A percentile compares a stretch with the other conserved stretches of the same genome.
phyloP scores from a whole-genome alignment of 805 yeast genomes.

The Aciculoconidium aculeatum region DNA sequence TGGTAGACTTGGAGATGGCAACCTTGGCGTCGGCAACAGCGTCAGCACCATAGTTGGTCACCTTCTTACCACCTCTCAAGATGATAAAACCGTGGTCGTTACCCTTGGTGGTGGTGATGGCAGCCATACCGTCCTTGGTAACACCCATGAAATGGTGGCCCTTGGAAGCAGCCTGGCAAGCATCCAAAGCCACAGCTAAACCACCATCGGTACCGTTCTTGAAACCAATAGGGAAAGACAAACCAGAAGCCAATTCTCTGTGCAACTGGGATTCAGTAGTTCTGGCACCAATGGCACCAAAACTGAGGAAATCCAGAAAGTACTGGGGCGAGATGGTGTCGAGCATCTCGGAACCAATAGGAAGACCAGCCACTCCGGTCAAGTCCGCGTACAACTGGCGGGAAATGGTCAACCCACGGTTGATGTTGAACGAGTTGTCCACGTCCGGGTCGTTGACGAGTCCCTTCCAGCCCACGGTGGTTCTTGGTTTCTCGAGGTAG shows the following conservation, averaged over 20 bases:
- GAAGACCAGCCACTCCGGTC: slow-evolving; percentile 66
- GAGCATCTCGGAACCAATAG: slow-evolving; percentile 96
- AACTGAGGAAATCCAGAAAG: slow-evolving; percentile 81
- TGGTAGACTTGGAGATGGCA: slow-evolving; percentile 43
- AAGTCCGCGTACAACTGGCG: slow-evolving; percentile 80
- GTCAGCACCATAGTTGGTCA: slow-evolving; percentile 84
- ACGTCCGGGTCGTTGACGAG: slow-evolving; percentile 95
- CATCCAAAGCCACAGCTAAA: slow-evolving; percentile 87
- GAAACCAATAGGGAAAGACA: slow-evolving; percentile 98
- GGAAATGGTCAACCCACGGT: slow-evolving; percentile 85
- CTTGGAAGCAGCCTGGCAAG: slow-evolving; percentile 84
- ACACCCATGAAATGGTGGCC: slow-evolving; percentile 96
- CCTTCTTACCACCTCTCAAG: slow-evolving; percentile 91
- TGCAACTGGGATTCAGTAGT: slow-evolving; percentile 98
- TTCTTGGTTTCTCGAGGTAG: slow-evolving; percentile 95
- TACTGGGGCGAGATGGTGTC: slow-evolving; percentile 97
- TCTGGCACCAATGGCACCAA: slow-evolving; percentile 99
- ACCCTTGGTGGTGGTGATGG: slow-evolving; percentile 94
- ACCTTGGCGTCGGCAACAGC: slow-evolving; percentile 72
- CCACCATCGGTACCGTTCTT: slow-evolving; percentile 98
- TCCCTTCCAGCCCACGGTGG: slow-evolving; percentile 99
- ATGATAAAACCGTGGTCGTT: slow-evolving; percentile 91
- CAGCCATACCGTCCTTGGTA: slow-evolving; percentile 95
- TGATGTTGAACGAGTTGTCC: slow-evolving; percentile 86
- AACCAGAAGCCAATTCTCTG: slow-evolving; percentile 95